Conservation (phyloP, 2,329 filamentous ascomycete genomes). For the Aspergillus japonicus region DNA sequence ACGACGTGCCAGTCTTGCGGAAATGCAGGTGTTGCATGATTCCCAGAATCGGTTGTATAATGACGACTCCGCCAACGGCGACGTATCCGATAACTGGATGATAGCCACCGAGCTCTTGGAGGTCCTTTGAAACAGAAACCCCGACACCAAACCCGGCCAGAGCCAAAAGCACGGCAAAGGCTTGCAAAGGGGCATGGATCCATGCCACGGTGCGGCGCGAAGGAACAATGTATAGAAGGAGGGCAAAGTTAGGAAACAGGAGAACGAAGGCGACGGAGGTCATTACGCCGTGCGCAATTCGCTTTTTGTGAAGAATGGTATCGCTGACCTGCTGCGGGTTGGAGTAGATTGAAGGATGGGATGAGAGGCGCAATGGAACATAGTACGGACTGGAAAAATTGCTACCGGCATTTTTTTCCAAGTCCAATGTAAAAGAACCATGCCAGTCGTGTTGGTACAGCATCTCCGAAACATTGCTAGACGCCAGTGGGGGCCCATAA, state of each 20-base stretch:
- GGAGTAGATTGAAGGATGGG: constrained; percentile 9
- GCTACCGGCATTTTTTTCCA: constrained; percentile 52
- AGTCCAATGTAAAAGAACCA: constrained; percentile 48
- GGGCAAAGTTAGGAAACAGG: constrained; percentile 33
- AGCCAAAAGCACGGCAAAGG: constrained; percentile 48
- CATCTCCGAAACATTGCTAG: constrained; percentile 43
- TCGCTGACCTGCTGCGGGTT: constrained; percentile 18
- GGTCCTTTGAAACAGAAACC: constrained; percentile 45
- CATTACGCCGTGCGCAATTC: constrained; percentile 18
- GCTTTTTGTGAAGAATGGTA: constrained; percentile 18
- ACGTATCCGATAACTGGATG: constrained; percentile 54
- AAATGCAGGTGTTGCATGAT: constrained; percentile 51
- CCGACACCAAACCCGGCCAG: constrained; percentile 51
- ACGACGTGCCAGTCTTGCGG: constrained; percentile 46
- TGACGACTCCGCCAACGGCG: constrained; percentile 50
- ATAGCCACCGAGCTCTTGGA: constrained; percentile 38
- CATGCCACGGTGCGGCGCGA: constrained; percentile 45
- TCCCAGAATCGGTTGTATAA: constrained; percentile 54
- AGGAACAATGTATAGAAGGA: constrained; percentile 34
- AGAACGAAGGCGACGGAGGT: constrained; percentile 43
- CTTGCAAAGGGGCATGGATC: constrained; percentile 49
- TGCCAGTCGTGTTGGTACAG: constrained; percentile 49
- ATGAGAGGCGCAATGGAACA: constrained; percentile 1
- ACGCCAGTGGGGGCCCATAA: constrained; percentile 49
- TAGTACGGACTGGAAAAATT: constrained; percentile 36